A percentile compares a stretch with the other conserved stretches of the same genome.
These are phyloP conservation scores for Canna indica DNA, from an alignment of 176 grass and related monocot species.

Conservation along the genomic window DNA sequence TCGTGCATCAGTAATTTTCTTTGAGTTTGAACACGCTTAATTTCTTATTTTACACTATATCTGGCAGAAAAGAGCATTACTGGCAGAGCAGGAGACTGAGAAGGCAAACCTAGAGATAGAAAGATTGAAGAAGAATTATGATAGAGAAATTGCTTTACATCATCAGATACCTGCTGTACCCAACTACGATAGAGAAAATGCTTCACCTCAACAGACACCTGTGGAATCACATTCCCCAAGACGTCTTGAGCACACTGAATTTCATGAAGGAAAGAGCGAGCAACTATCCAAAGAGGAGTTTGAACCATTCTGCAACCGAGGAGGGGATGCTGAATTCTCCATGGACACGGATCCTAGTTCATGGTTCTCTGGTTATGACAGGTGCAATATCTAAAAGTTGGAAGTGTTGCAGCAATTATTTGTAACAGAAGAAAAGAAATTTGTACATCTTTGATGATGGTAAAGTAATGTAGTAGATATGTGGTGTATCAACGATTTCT, in stretches of 20 bases:
- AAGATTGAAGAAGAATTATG: constrained; percentile 78
- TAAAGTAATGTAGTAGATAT: no score
- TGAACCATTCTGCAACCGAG: constrained; percentile 29
- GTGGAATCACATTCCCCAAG: not conserved
- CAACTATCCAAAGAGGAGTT: constrained; percentile 55
- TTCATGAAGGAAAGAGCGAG: constrained; percentile 6
- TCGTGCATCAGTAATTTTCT: no score
- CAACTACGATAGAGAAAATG: constrained; percentile 67
- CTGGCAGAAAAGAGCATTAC: constrained; percentile 41
- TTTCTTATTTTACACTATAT: not conserved
- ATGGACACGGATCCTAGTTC: constrained; percentile 75
- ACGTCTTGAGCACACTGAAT: constrained; percentile 3
- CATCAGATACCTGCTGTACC: constrained; percentile 33
- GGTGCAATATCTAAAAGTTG: constrained; percentile 74
- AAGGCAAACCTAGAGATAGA: constrained; percentile 80
- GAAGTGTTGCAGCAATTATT: no score
- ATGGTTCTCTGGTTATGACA: constrained; percentile 85
- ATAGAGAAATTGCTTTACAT: constrained; percentile 43
- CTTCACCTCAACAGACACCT: constrained; percentile 35
- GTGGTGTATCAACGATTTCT: no score
- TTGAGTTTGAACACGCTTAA: no score
- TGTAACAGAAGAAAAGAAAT: no score
- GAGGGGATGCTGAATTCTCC: constrained; percentile 47
- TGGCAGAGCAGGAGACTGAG: constrained; percentile 77
- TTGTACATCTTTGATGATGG: no score